Percentiles rank a stretch among this genome's conserved stretches.
These are phyloP conservation scores for Tylopilus orsonianus DNA, from an alignment of 1,284 basidiomycete genomes.

Conservation along the genomic window DNA sequence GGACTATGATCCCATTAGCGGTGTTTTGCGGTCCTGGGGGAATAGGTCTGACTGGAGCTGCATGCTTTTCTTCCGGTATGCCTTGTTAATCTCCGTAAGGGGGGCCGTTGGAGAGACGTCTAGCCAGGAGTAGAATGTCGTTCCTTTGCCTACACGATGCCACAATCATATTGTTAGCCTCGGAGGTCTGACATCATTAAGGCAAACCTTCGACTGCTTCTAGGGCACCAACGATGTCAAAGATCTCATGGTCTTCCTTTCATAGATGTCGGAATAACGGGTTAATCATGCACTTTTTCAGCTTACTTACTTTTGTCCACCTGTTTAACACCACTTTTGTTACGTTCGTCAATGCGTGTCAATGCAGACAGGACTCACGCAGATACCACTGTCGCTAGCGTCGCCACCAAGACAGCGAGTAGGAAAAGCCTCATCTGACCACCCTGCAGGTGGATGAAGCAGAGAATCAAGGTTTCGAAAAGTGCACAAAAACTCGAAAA, in stretches of 20 bases:
- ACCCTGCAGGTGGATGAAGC: not conserved
- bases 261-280: slow-evolving; percentile 8
- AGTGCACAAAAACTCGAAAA: not conserved
- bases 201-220: slow-evolving; percentile 75
- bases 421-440: slow-evolving; percentile 42
- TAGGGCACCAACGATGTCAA: slow-evolving; percentile 87
- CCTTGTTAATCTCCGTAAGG: slow-evolving; percentile 75
- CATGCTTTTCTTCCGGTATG: slow-evolving; percentile 88
- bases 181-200: not conserved
- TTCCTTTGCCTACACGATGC: slow-evolving; percentile 66
- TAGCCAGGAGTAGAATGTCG: slow-evolving; percentile 88
- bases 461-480: not conserved
- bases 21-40: slow-evolving; percentile 1
- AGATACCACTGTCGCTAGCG: slow-evolving; percentile 42
- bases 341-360: not conserved
- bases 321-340: slow-evolving; percentile 35
- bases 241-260: slow-evolving; percentile 92
- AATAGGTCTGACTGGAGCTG: slow-evolving; percentile 70
- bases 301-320: slow-evolving; percentile 62
- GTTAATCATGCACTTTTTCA: slow-evolving; percentile 2
- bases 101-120: slow-evolving; percentile 70
- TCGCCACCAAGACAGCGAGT: slow-evolving; percentile 41
- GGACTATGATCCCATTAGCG: slow-evolving; percentile 55
- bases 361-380: slow-evolving; percentile 42
- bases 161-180: slow-evolving; percentile 3